A percentile compares a stretch with the other conserved stretches of the same genome.
Conservation (phyloP, 768 basidiomycete species). For the Pisolithus orientalis region DNA sequence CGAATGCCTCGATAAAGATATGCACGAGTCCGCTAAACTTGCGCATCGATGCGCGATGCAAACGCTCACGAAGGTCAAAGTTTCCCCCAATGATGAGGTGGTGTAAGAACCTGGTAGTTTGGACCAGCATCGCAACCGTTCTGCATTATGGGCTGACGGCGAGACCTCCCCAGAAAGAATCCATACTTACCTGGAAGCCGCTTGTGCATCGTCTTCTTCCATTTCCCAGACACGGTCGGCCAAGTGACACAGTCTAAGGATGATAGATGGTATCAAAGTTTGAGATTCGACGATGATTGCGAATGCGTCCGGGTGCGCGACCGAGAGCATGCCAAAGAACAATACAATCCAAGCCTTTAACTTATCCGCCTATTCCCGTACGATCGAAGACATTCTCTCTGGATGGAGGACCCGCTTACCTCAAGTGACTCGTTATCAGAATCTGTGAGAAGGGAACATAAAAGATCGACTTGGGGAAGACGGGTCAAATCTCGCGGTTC, state of each 20-base stretch:
- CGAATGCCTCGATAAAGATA: constrained; percentile 71
- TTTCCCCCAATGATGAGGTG: constrained; percentile 50
- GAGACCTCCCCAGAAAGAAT: neutral
- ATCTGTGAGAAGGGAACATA: constrained; percentile 46
- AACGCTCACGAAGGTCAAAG: constrained; percentile 50
- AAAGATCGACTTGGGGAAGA: constrained; percentile 40
- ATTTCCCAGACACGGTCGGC: constrained; percentile 64
- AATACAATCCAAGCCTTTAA: constrained; percentile 33
- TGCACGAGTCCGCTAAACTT: constrained; percentile 59
- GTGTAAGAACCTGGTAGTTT: constrained; percentile 55
- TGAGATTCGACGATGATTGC: constrained; percentile 39
- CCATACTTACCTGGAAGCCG: constrained; percentile 17
- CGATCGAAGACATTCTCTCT: neutral
- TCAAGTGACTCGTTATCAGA: constrained; percentile 32
- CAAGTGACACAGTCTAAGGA: constrained; percentile 47
- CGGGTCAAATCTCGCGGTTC: constrained; percentile 22
- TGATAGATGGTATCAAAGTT: constrained; percentile 58
- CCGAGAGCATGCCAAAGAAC: constrained; percentile 35
- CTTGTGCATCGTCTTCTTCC: constrained; percentile 34
- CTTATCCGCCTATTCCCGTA: constrained; percentile 26
- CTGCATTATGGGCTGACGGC: constrained; percentile 29
- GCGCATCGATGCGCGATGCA: constrained; percentile 48
- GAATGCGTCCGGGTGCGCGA: constrained; percentile 34
- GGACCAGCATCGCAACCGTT: constrained; percentile 42
- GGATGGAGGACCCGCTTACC: constrained; percentile 25